Evolutionary conservation across 441 rosid species (phyloP).

Genomic region (Metrosideros polymorpha): DNA sequence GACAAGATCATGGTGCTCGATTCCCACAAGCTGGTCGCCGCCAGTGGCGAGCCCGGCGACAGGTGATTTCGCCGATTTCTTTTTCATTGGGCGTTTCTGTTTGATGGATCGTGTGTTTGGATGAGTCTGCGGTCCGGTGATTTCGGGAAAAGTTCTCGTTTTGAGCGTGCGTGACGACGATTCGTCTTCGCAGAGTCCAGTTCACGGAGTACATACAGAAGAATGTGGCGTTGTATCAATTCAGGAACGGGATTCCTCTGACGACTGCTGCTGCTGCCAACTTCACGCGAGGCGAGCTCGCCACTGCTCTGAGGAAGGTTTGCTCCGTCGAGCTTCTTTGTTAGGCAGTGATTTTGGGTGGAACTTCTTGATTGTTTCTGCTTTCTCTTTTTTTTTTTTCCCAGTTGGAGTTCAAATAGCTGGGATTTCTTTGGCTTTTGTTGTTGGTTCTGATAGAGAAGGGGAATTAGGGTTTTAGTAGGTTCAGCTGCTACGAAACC

Average conservation of each 20-base stretch:
- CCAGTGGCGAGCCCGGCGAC: conserved; percentile 97
- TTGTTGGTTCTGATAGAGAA: background rate
- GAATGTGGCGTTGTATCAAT: conserved; percentile 87
- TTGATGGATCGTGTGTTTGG: background rate
- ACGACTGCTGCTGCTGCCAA: conserved; percentile 85
- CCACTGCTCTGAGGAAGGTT: conserved; percentile 92
- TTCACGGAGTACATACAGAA: conserved; percentile 92
- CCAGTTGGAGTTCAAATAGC: background rate
- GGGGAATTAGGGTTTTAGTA: background rate
- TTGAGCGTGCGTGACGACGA: background rate
- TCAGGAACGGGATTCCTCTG: conserved; percentile 85
- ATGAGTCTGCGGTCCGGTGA: background rate
- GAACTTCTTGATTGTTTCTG: background rate
- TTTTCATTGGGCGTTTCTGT: background rate
- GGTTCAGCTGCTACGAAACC: too few relatives aligned
- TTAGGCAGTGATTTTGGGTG: background rate
- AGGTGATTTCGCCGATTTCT: conserved; percentile 28
- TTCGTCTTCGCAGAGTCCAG: conserved; percentile 40
- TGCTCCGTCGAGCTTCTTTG: background rate
- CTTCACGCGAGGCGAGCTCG: conserved; percentile 90
- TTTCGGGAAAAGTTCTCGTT: background rate
- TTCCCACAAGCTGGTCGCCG: conserved; percentile 93
- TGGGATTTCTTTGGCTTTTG: background rate
- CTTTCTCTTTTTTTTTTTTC: background rate
- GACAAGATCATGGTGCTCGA: conserved; percentile 97